Base-by-base conservation (phyloP, 495 filamentous ascomycete species). In the Penicillium pulvis region DNA sequence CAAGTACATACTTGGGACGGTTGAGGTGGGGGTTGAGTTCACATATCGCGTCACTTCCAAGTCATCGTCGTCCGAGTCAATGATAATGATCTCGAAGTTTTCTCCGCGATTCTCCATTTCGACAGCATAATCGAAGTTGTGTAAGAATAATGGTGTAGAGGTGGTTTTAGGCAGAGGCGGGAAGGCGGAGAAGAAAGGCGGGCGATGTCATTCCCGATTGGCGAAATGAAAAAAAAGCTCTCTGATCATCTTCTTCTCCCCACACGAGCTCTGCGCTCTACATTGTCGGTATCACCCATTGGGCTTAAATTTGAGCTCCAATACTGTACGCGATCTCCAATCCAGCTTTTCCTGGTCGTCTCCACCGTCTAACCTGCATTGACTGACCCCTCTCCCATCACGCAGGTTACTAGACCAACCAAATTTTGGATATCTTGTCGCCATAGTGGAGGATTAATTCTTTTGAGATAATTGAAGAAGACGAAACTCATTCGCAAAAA, bases 21-120 rank as follows among this genome's bases (percentile, higher is more conserved):
- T 47, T 28, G 48, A 35, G 1, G 58, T 17, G 35, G 51, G 43
- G 2, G 59, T 33, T 2, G 57, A 41, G 12, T 55, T 51, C 42
- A 53, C 52, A 54, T 70, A 67, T 23, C 54, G 58, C 44, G 72
- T 68, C 48, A 60, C 56, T 51, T 78, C 70, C 35, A 77, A 57
- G 56, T 79, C 76, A 47, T 81, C 77, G 51, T 79, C 75, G 45
- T 72, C 73, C 11, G 70, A 72, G 58, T 70, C 67, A 47, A 73
- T 56, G 0, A 56, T 66, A n/a, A 68, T 70, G 24, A 63, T 57
- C 51, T 75, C 71, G 4, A 60, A 53, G 8, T 57, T 39, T 39
- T 57, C 16, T 10, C 23, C 16, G 12, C 42, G 28, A 30, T 47
- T 41, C 6, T 51, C 46, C 64, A 70, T 70, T 14, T 54, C 53